Evolutionary conservation across 352 stramenopile species (phyloP), one percentile per base, ranked within the genome.

Genomic region (Sclerospora graminicola): DNA sequence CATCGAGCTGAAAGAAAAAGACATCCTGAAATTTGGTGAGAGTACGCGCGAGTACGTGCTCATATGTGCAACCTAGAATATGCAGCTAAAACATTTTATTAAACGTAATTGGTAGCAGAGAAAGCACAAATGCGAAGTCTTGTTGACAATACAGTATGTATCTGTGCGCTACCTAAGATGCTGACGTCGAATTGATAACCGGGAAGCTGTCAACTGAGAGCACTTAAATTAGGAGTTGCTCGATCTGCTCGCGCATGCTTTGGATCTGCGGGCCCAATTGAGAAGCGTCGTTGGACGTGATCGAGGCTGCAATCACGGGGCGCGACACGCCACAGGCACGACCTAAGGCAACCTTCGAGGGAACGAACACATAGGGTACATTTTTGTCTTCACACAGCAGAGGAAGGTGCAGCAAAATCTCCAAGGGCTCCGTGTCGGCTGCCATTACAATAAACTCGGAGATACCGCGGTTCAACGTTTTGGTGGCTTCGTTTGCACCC

Each of bases 381-480:
- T 90, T 92, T 71, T 99, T 98, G 80, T 98, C 94, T 82, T 99
- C 95, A 66, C 95, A 99, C 40, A 99, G 71, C 33, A 99, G 74
- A 27, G 97, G 97, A 47, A 99, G 79, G 80, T 99, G 97, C 32
- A 99, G 84, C 49, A 99, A 74, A 74, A 99, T 99, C 69, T 99
- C 97, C 52, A 99, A 89, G 5, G 97, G 97, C 72, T 99, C 96
- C 15, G 97, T 97, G 80, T 99, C 97, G 21, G 96, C 97, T 28
- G 96, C 87, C 94, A 99, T 98, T 65, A 99, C 87, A 66, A 99
- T 99, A 61, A 99, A 97, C 77, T 99, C 96, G 40, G 88, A 96
- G 69, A 99, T 99, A 51, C 97, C 97, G 47, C 97, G 91, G 79
- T 99, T 99, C 41, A 99, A 69, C 15, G 96, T 99, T 80, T 99